Conservation (phyloP, 257 asterid species). For the Thymus mandschuricus region DNA sequence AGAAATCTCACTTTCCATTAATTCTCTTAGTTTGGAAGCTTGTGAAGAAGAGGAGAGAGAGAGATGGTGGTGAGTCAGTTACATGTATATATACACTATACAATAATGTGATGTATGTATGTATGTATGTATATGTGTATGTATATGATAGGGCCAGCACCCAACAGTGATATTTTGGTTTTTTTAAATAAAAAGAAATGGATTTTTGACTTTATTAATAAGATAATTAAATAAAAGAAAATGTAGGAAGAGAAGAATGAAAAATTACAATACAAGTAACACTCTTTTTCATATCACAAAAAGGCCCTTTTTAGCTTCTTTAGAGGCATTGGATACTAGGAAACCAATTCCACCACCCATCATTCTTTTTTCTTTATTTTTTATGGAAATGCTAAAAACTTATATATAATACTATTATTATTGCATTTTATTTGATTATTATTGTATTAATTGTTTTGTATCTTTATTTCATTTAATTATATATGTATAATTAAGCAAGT, state of each 20-base stretch:
- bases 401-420: background rate
- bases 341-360: conserved; percentile 15
- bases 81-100: conserved; percentile 36
- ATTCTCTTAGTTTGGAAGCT: conserved; percentile 84
- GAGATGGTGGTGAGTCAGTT: conserved; percentile 73
- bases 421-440: background rate
- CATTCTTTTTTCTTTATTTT: conserved; percentile 24
- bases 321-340: conserved; percentile 46
- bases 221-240: conserved; percentile 2
- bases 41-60: conserved; percentile 50
- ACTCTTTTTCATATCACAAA: conserved; percentile 54
- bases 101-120: conserved; percentile 21
- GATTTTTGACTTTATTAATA: conserved; percentile 44
- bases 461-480: too few relatives aligned
- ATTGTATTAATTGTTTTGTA: too few relatives aligned
- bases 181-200: background rate
- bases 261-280: conserved; percentile 56
- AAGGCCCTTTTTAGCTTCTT: conserved; percentile 72
- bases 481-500: too few relatives aligned
- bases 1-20: conserved; percentile 74
- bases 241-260: conserved; percentile 12
- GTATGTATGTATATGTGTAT: conserved; percentile 8
- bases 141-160: conserved; percentile 25
- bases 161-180: conserved; percentile 21
- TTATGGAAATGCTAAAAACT: conserved; percentile 28